Percentiles rank a stretch among this genome's conserved stretches.
phyloP scores from a whole-genome alignment of 768 basidiomycete species.

The Lentinula boryana region DNA sequence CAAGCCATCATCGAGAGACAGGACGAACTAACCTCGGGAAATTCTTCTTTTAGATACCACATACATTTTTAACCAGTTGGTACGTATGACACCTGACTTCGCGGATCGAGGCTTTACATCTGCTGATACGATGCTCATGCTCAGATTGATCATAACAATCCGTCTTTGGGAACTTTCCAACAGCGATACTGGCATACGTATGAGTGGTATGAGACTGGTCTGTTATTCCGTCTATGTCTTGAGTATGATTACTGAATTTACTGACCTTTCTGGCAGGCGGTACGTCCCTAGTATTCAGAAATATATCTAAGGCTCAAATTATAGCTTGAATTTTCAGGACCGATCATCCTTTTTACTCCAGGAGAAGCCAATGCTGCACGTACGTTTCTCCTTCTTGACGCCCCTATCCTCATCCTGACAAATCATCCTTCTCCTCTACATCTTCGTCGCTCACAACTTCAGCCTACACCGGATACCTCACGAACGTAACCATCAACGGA shows the following conservation, averaged over 20 bases:
- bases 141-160: conserved; percentile 39
- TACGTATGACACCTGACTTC: background rate
- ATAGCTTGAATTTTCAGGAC: conserved; percentile 17
- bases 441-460: background rate
- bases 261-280: background rate
- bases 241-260: background rate
- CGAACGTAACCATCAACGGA: conserved; percentile 38
- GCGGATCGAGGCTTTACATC: background rate
- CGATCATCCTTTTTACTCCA: conserved; percentile 25
- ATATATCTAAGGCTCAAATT: background rate
- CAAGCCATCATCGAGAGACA: background rate
- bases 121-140: background rate
- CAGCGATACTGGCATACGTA: conserved; percentile 46
- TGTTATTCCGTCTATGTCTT: background rate
- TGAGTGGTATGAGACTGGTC: conserved; percentile 34
- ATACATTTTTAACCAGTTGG: conserved; percentile 23
- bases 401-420: background rate
- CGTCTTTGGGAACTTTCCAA: conserved; percentile 40
- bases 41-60: conserved; percentile 11
- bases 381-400: background rate
- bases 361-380: conserved; percentile 30
- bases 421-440: background rate
- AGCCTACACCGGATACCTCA: conserved; percentile 30
- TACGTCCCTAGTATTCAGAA: background rate
- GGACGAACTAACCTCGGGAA: background rate